Percentiles rank a stretch among this genome's conserved stretches.
These are phyloP conservation scores for Handroanthus guayacan DNA, from an alignment of 257 asterid species.

Conservation along the genomic window DNA sequence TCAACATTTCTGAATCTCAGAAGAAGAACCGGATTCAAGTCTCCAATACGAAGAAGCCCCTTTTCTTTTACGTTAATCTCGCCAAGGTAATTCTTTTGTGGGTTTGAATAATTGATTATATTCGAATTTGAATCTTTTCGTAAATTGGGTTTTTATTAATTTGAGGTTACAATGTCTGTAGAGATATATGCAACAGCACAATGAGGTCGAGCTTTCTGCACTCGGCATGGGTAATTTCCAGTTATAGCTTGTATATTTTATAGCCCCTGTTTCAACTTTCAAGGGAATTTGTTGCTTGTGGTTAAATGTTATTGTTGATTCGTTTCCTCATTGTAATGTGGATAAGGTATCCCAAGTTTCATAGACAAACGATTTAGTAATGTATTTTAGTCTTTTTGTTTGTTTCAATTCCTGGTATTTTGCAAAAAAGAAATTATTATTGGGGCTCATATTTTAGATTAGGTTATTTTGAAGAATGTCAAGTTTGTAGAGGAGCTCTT, in stretches of 20 bases:
- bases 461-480: too few relatives aligned
- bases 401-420: too few relatives aligned
- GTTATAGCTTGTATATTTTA: background rate
- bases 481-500: too few relatives aligned
- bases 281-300: constrained; percentile 9
- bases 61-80: constrained; percentile 84
- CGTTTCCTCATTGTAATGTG: background rate
- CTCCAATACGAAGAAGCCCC: constrained; percentile 78
- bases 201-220: constrained; percentile 90
- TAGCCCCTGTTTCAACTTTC: background rate
- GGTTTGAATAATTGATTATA: background rate
- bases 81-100: constrained; percentile 58
- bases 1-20: constrained; percentile 53
- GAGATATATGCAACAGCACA: constrained; percentile 85
- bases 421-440: too few relatives aligned
- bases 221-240: constrained; percentile 83
- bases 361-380: background rate
- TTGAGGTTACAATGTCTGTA: constrained; percentile 35
- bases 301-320: constrained; percentile 11
- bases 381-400: too few relatives aligned
- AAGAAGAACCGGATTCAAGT: constrained; percentile 88
- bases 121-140: constrained; percentile 7
- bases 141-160: constrained; percentile 19
- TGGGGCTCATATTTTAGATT: too few relatives aligned
- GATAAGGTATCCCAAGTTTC: background rate